phyloP scores from a whole-genome alignment of 768 basidiomycete genomes.

The Mycena kentingensis region DNA sequence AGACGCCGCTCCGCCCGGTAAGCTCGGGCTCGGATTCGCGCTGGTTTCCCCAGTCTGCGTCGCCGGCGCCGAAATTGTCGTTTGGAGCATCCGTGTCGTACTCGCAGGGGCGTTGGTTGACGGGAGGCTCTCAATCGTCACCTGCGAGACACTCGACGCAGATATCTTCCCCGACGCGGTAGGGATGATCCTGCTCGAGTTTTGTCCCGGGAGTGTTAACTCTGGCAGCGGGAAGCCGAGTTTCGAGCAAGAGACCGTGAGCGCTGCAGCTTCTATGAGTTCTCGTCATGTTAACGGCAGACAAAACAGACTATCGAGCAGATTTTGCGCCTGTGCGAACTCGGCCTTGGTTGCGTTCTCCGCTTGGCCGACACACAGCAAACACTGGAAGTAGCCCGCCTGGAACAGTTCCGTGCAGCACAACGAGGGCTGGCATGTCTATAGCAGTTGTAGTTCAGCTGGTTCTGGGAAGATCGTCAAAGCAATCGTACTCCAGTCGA shows the following conservation, averaged over 20 bases:
- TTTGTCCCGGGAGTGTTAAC: conserved; percentile 19
- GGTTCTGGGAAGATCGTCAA: neutral
- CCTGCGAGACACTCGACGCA: conserved; percentile 5
- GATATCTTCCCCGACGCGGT: conserved; percentile 3
- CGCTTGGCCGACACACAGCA: conserved; percentile 39
- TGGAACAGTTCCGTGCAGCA: conserved; percentile 47
- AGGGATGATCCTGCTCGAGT: conserved; percentile 15
- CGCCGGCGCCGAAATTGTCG: conserved; percentile 7
- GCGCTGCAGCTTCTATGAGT: neutral
- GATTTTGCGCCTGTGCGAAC: conserved; percentile 33
- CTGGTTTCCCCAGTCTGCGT: neutral
- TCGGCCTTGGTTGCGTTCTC: conserved; percentile 28
- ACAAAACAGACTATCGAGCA: conserved; percentile 38
- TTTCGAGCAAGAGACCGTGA: conserved; percentile 12
- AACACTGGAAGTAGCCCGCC: conserved; percentile 42
- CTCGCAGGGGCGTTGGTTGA: neutral
- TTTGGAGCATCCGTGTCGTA: conserved; percentile 2
- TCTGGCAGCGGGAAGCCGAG: conserved; percentile 15
- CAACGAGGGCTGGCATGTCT: conserved; percentile 30
- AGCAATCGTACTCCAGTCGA: neutral
- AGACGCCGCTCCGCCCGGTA: neutral
- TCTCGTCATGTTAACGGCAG: neutral
- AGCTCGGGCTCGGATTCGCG: neutral
- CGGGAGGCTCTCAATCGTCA: conserved; percentile 7
- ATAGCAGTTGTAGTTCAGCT: neutral